phyloP scores from a whole-genome alignment of 176 grass and related monocot species.

The Microstegium vimineum region DNA sequence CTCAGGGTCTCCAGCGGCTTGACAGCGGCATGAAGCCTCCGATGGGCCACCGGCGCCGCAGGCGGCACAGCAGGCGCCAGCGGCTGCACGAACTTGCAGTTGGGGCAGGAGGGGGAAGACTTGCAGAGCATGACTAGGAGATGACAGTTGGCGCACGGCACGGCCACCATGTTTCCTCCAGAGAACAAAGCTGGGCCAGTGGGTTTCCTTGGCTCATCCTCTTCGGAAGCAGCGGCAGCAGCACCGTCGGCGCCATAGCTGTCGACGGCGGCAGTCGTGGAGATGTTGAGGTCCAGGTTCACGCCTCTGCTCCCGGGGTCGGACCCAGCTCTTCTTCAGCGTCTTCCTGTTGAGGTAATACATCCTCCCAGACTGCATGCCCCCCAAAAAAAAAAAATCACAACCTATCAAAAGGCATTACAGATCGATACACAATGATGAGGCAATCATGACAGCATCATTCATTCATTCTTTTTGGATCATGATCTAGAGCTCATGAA shows the following conservation, averaged over 20 bases:
- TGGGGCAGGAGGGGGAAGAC: slow-evolving; percentile 81
- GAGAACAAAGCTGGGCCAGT: not conserved
- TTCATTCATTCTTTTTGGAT: slow-evolving; percentile 11
- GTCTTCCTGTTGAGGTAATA: slow-evolving; percentile 99
- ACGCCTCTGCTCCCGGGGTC: slow-evolving; percentile 68
- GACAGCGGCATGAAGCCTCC: slow-evolving; percentile 31
- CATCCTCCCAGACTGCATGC: slow-evolving; percentile 80
- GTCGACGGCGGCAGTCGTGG: not conserved
- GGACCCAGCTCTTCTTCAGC: slow-evolving; percentile 72
- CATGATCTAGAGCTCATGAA: not conserved
- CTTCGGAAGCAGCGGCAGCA: not conserved
- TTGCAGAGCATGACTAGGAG: slow-evolving; percentile 86
- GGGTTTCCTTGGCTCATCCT: slow-evolving; percentile 29
- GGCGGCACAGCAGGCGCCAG: not conserved
- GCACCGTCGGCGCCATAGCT: not conserved
- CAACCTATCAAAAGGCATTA: slow-evolving; percentile 16
- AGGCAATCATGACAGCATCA: slow-evolving; percentile 18
- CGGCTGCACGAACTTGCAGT: slow-evolving; percentile 80
- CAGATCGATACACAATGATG: not conserved
- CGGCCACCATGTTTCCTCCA: slow-evolving; percentile 69
- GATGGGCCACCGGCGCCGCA: not conserved
- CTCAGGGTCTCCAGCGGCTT: slow-evolving; percentile 77
- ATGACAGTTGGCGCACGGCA: slow-evolving; percentile 83
- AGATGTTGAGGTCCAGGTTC: slow-evolving; percentile 86
- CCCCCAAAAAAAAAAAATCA: not conserved